Percentiles rank a stretch among this genome's conserved stretches.
Conservation (phyloP, 768 basidiomycete genomes). For the Lentinula boryana region DNA sequence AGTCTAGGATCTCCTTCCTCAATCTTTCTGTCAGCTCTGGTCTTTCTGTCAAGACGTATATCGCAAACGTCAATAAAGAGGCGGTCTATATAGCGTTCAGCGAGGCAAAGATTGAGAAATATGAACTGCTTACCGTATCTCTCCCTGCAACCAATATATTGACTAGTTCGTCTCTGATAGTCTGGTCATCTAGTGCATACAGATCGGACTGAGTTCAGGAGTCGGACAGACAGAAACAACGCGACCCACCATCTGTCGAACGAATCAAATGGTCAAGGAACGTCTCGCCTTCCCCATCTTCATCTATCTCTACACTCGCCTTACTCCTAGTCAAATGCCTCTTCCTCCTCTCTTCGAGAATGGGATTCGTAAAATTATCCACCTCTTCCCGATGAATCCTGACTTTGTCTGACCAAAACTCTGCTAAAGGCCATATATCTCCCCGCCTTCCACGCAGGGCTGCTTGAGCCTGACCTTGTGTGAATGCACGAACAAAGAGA, state of each 20-base stretch:
- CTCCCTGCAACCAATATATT: conserved; percentile 40
- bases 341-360: conserved; percentile 34
- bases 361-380: conserved; percentile 45
- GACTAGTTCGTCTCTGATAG: conserved; percentile 38
- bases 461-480: conserved; percentile 35
- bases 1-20: conserved; percentile 43
- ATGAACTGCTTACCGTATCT: conserved; percentile 28
- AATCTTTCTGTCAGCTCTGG: conserved; percentile 39
- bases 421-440: conserved; percentile 41
- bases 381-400: conserved; percentile 39
- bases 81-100: conserved; percentile 30
- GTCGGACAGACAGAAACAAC: neutral
- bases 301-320: conserved; percentile 7
- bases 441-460: conserved; percentile 35
- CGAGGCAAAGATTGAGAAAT: neutral
- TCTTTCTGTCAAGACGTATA: conserved; percentile 50
- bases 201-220: neutral
- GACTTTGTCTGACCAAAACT: conserved; percentile 47
- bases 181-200: conserved; percentile 25
- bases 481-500: conserved; percentile 43
- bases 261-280: conserved; percentile 48
- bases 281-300: conserved; percentile 33
- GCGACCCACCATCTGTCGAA: conserved; percentile 41
- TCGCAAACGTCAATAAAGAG: conserved; percentile 42
- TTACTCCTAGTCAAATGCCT: conserved; percentile 16